Percentiles rank a stretch among this genome's conserved stretches.
Conservation (phyloP, 257 asterid genomes). For the Capsicum chinense region DNA sequence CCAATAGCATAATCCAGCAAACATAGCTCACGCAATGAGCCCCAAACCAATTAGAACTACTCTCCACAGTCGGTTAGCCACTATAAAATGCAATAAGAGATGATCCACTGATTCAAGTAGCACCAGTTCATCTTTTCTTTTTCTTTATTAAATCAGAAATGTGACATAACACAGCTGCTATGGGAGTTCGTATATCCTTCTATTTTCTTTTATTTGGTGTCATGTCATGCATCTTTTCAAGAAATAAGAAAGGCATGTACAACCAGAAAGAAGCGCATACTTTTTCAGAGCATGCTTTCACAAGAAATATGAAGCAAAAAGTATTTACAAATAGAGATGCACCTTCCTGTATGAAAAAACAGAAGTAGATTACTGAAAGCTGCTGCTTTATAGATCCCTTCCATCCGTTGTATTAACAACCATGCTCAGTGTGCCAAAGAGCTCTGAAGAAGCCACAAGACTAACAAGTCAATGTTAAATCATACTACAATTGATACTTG, state of each 20-base stretch:
- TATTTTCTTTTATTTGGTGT: background rate
- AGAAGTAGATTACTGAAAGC: constrained; percentile 83
- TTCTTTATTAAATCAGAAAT: background rate
- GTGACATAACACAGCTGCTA: background rate
- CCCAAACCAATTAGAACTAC: background rate
- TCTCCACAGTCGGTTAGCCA: background rate
- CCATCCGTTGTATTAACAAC: constrained; percentile 75
- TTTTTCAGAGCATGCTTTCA: background rate
- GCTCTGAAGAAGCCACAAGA: constrained; percentile 51
- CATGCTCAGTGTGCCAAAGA: constrained; percentile 77
- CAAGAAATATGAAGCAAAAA: constrained; percentile 25
- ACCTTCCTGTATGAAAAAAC: constrained; percentile 93
- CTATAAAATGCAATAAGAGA: background rate
- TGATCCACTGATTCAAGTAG: constrained; percentile 17
- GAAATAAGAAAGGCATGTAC: background rate
- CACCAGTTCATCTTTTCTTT: background rate
- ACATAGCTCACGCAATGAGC: background rate
- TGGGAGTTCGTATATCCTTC: background rate
- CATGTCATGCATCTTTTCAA: background rate
- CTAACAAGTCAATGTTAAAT: background rate
- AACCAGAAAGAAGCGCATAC: background rate
- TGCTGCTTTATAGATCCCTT: constrained; percentile 88
- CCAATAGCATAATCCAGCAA: background rate
- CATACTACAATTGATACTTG: constrained; percentile 4
- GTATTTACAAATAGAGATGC: constrained; percentile 10